These are phyloP conservation scores for Pichia sp. DNA, from an alignment of 1,139 yeast species.

Conservation along the genomic window DNA sequence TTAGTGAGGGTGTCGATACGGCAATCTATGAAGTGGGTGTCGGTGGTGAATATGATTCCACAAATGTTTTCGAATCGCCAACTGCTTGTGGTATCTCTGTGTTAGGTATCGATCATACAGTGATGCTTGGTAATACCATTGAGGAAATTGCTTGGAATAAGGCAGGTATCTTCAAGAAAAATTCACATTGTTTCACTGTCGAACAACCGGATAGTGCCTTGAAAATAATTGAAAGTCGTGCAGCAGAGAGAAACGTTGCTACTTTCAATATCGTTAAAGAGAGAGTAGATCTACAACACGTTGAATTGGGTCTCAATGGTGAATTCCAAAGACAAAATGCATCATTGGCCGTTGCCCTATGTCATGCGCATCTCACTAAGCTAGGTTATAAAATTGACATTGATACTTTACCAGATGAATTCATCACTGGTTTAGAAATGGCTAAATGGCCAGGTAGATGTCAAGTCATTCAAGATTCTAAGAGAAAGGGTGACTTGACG, in stretches of 20 bases:
- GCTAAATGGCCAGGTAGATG: conserved; percentile 96
- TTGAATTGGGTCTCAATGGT: conserved; percentile 76
- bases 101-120: conserved; percentile 88
- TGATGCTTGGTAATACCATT: conserved; percentile 81
- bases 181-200: conserved; percentile 61
- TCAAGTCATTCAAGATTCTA: conserved; percentile 48
- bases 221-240: conserved; percentile 50
- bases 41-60: conserved; percentile 95
- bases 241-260: conserved; percentile 51
- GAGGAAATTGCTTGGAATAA: conserved; percentile 95
- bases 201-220: conserved; percentile 46
- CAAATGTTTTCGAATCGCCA: conserved; percentile 77
- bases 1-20: conserved; percentile 81
- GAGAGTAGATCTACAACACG: conserved; percentile 32
- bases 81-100: conserved; percentile 82
- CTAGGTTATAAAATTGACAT: conserved; percentile 31
- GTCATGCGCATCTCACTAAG: conserved; percentile 50
- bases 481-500: conserved; percentile 39
- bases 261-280: conserved; percentile 45
- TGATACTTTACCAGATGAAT: conserved; percentile 47
- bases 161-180: conserved; percentile 80
- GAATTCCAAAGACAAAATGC: conserved; percentile 84
- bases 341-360: conserved; percentile 74
- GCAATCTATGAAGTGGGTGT: conserved; percentile 98
- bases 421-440: conserved; percentile 54